Conservation (phyloP, 495 filamentous ascomycete genomes). For the Hypomontagnella submonticulosa region DNA sequence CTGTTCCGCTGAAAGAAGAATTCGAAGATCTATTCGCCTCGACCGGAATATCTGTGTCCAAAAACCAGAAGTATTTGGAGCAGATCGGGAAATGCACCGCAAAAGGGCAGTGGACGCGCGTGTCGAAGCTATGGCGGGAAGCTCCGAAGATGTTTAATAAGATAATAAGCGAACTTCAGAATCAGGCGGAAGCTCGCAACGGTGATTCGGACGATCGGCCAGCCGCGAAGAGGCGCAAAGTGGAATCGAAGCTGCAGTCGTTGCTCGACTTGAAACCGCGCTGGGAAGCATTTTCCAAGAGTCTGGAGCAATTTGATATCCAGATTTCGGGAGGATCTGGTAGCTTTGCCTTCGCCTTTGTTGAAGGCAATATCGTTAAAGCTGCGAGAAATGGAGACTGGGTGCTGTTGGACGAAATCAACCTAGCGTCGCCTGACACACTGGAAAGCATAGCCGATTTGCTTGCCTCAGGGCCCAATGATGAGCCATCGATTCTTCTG, state of each 20-base stretch:
- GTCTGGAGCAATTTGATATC: conserved; percentile 81
- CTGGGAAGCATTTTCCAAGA: conserved; percentile 83
- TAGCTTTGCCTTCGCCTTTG: conserved; percentile 92
- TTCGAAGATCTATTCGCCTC: conserved; percentile 89
- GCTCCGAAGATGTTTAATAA: conserved; percentile 84
- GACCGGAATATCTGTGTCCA: conserved; percentile 81
- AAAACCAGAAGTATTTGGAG: conserved; percentile 87
- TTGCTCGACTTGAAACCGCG: conserved; percentile 68
- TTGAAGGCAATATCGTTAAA: conserved; percentile 93
- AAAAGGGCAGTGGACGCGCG: conserved; percentile 83
- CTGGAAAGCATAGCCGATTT: conserved; percentile 92
- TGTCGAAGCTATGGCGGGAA: conserved; percentile 87
- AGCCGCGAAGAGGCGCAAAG: conserved; percentile 82
- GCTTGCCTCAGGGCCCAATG: conserved; percentile 72
- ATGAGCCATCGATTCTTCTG: conserved; percentile 81
- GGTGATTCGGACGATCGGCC: conserved; percentile 62
- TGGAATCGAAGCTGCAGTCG: conserved; percentile 73
- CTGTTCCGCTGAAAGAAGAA: conserved; percentile 89
- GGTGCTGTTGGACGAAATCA: conserved; percentile 98
- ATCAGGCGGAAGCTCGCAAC: conserved; percentile 51
- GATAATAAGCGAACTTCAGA: conserved; percentile 66
- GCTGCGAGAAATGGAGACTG: conserved; percentile 94
- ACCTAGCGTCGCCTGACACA: conserved; percentile 92
- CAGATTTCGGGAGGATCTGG: conserved; percentile 81
- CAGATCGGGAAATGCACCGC: conserved; percentile 80